Base-by-base conservation (phyloP, 2,329 filamentous ascomycete species). In the Byssothecium circinans region DNA sequence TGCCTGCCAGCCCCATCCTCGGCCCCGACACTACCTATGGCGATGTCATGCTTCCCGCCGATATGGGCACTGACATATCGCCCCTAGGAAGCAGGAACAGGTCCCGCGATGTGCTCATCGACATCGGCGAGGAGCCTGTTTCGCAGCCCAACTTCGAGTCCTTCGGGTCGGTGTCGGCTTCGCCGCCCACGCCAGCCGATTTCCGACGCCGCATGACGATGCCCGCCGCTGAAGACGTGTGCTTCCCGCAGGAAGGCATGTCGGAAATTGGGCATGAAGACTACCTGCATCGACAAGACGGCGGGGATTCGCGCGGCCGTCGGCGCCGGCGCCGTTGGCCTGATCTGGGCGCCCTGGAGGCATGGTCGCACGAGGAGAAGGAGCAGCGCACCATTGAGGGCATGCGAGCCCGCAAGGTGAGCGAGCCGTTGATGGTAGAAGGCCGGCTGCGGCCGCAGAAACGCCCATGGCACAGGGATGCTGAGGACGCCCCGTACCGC, bases 331-430 rank as follows among this genome's bases (percentile, higher is more conserved):
- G 83, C 29, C 85, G 87, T 57, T 97, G 91, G 91, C 94, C 94
- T 0, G 91, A 97, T 67, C 75, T 97, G 14, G 77, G 82, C 1
- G 83, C 89, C 4, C 75, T 99, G 10, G 89, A 96, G 49, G 89
- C 95, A 54, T 99, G 91, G 91, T 90, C 87, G 52, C 82, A 82
- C 3, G 85, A 92, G 57, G 94, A 99, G 70, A 96, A 95, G 70
- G 91, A 96, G 66, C 86, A 86, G 48, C 82, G 89, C 43, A 92
- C 83, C 43, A 72, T 77, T 41, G 89, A 94, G 47, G 89, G 88
- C 45, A 83, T 89, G 33, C 84, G 91, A 2, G 87, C 88, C 38
- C 96, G 96, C 75, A 94, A 88, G 69, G 92, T 97, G 56, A 95
- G 87, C 5, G 94, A 99, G 67, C 94, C 94, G 8, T 85, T 96